Conservation (phyloP, 768 basidiomycete species). For the Tubosaeta sp. region DNA sequence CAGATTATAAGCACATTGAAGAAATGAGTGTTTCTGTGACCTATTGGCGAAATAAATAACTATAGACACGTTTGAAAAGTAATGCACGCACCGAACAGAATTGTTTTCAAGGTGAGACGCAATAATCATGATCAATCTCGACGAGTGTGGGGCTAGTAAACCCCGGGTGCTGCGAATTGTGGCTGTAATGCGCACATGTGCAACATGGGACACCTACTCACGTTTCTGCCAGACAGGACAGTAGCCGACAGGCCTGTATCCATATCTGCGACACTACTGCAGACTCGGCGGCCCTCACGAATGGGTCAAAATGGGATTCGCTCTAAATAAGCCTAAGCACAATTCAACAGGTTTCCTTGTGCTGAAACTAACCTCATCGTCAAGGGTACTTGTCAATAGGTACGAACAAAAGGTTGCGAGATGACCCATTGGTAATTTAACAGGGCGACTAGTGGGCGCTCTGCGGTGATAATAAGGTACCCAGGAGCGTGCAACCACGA, state of each 20-base stretch:
- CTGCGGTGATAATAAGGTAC: constrained; percentile 31
- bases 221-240: constrained; percentile 48
- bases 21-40: constrained; percentile 40
- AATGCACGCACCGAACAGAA: constrained; percentile 39
- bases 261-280: constrained; percentile 43
- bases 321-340: constrained; percentile 34
- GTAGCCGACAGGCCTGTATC: constrained; percentile 48
- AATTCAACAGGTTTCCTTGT: background rate
- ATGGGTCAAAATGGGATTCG: constrained; percentile 47
- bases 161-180: constrained; percentile 42
- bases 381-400: constrained; percentile 44
- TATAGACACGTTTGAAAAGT: background rate
- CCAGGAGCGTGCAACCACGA: background rate
- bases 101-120: constrained; percentile 60
- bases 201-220: constrained; percentile 24
- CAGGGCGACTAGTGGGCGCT: constrained; percentile 52
- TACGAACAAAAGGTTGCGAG: constrained; percentile 50
- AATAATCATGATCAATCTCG: constrained; percentile 51
- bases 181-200: background rate
- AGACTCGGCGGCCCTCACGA: constrained; percentile 51
- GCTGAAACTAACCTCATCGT: constrained; percentile 39
- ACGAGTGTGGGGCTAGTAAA: constrained; percentile 51
- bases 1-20: constrained; percentile 43
- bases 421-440: constrained; percentile 65
- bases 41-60: constrained; percentile 6